Conservation (phyloP, 257 asterid species). For the Solanum gracilifrons region DNA sequence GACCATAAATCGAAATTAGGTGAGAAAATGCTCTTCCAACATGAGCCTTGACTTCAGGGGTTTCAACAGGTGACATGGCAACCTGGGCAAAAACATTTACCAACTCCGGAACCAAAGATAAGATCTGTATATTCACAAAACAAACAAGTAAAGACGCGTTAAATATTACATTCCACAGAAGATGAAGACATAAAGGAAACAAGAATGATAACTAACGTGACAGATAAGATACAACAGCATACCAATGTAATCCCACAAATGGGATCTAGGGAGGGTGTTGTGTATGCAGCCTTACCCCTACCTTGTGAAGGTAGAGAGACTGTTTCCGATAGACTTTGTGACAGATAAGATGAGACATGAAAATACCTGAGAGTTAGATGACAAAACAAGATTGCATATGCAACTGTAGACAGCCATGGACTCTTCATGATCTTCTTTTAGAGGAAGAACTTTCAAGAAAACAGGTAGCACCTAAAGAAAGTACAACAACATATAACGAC, state of each 20-base stretch:
- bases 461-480: constrained; percentile 64
- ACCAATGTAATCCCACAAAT: not conserved
- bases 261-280: not conserved
- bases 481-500: not conserved
- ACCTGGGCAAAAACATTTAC: constrained; percentile 86
- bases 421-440: constrained; percentile 93
- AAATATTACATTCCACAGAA: not conserved
- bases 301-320: not conserved
- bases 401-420: constrained; percentile 80
- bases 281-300: not conserved
- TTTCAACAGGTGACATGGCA: constrained; percentile 70
- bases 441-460: constrained; percentile 83
- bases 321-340: not conserved
- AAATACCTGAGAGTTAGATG: constrained; percentile 79
- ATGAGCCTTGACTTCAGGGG: constrained; percentile 70
- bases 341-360: not conserved
- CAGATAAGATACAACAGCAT: not conserved
- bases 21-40: constrained; percentile 94
- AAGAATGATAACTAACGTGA: not conserved
- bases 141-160: not conserved
- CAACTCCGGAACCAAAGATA: constrained; percentile 65
- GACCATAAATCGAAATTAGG: constrained; percentile 71
- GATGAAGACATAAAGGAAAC: not conserved
- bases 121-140: constrained; percentile 40
- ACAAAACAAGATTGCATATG: constrained; percentile 71